Conservation (phyloP, 2,329 filamentous ascomycete species). For the Aspergillus sp. region DNA sequence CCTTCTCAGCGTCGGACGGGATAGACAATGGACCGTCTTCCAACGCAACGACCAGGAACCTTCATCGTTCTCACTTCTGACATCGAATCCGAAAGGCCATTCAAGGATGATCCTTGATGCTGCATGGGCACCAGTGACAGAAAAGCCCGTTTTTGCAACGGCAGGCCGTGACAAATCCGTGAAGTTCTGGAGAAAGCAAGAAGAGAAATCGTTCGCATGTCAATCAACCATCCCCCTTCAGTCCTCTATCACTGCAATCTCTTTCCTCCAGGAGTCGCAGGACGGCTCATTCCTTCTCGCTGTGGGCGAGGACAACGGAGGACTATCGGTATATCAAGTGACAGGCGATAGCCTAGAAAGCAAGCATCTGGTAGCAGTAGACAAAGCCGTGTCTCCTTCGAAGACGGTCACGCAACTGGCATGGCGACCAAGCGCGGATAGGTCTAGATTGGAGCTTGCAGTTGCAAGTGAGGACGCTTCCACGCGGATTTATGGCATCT, state of each 20-base stretch:
- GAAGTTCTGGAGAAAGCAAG: slow-evolving; percentile 55
- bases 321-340: slow-evolving; percentile 36
- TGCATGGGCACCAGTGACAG: slow-evolving; percentile 60
- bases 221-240: slow-evolving; percentile 48
- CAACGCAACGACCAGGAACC: slow-evolving; percentile 38
- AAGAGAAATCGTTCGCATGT: slow-evolving; percentile 41
- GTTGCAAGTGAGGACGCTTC: slow-evolving; percentile 41
- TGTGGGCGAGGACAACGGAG: slow-evolving; percentile 41
- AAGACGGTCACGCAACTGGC: slow-evolving; percentile 59
- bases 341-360: slow-evolving; percentile 22
- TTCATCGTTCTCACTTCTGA: slow-evolving; percentile 49
- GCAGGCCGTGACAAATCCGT: slow-evolving; percentile 83
- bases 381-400: slow-evolving; percentile 46
- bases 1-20: slow-evolving; percentile 80
- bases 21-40: slow-evolving; percentile 86
- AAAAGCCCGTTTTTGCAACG: slow-evolving; percentile 61
- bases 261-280: slow-evolving; percentile 45
- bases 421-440: slow-evolving; percentile 50
- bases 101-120: slow-evolving; percentile 85
- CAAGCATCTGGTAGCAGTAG: slow-evolving; percentile 23
- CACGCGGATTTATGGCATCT: slow-evolving; percentile 32
- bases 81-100: slow-evolving; percentile 75
- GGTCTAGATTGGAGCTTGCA: slow-evolving; percentile 28
- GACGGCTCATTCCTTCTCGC: slow-evolving; percentile 33
- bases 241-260: slow-evolving; percentile 61